Base-by-base conservation (phyloP, 2,329 filamentous ascomycete species). In the Pestalotiopsis sp. region DNA sequence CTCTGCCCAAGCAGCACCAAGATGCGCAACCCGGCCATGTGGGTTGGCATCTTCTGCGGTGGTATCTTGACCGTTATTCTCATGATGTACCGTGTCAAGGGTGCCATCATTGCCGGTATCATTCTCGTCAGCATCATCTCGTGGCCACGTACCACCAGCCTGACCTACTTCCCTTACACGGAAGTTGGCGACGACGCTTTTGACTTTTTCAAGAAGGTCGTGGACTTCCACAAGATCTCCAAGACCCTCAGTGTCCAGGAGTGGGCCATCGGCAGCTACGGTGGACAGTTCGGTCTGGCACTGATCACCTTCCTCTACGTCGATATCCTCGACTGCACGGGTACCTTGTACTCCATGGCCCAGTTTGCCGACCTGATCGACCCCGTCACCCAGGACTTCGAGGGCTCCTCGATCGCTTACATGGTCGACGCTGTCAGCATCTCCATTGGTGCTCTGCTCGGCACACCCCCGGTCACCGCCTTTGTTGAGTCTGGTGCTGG, bases 221-320 rank as follows among this genome's bases (percentile, higher is more conserved):
- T 95, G 57, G 90, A 91, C 27, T 96, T 97, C 84, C 93, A 95
- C 77, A 87, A 89, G 5, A 97, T 97, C 77, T 78, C 86, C 70
- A 86, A 87, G 63, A 90, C 88, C 4, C 85, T 97, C 14, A 87
- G 85, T 41, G 93, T 91, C 1, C 92, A 94, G 76, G 83, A 93
- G 68, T 97, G 93, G 91, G 83, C 92, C 73, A 84, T 97, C 27
- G 82, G 85, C 7, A 84, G 84, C 4, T 90, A 93, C 68, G 90
- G 91, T 12, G 89, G 89, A 3, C 91, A 96, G 76, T 97, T 97
- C 75, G 92, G 91, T 36, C 85, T 96, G 64, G 94, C 94, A 0
- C 89, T 97, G 72, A 91, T 97, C 79, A 97, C 94, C 2, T 97
- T 97, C 82, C 85, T 97, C 25, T 97, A 97, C 75, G 93, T 97